These are phyloP conservation scores for Epichloe baconii DNA, from an alignment of 2,329 filamentous ascomycete species.

Conservation along the genomic window DNA sequence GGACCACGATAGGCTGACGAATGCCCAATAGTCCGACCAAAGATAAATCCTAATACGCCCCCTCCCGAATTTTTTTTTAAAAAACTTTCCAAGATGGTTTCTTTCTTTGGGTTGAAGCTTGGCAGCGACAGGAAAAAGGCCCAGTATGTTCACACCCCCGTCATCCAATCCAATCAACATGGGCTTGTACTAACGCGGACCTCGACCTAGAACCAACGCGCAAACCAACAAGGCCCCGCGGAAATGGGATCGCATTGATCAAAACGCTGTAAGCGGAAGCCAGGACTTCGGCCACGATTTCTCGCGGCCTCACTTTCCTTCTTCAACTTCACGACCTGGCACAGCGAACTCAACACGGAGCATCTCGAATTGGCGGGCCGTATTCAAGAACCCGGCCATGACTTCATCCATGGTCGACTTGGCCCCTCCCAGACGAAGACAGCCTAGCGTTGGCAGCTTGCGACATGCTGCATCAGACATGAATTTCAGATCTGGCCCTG, in stretches of 20 bases:
- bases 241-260: conserved; percentile 20
- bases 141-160: conserved; percentile 19
- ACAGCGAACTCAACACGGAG: conserved; percentile 24
- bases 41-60: neutral
- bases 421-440: conserved; percentile 15
- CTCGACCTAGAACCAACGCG: conserved; percentile 3
- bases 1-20: neutral
- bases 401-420: conserved; percentile 35
- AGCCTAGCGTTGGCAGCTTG: conserved; percentile 15
- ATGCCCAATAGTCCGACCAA: neutral
- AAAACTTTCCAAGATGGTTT: conserved; percentile 32
- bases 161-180: neutral
- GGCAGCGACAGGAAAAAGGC: conserved; percentile 44
- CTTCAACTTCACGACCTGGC: conserved; percentile 22
- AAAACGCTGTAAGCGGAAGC: conserved; percentile 19
- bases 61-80: too few relatives aligned
- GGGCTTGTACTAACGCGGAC: neutral
- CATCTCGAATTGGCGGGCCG: conserved; percentile 19
- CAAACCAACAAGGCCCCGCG: conserved; percentile 11
- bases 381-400: conserved; percentile 22
- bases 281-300: conserved; percentile 25
- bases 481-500: conserved; percentile 18
- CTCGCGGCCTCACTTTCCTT: conserved; percentile 19
- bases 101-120: conserved; percentile 45
- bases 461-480: conserved; percentile 25